Conservation (phyloP, 371 early-diverging fungal genomes). For the Lichtheimia ornata region DNA sequence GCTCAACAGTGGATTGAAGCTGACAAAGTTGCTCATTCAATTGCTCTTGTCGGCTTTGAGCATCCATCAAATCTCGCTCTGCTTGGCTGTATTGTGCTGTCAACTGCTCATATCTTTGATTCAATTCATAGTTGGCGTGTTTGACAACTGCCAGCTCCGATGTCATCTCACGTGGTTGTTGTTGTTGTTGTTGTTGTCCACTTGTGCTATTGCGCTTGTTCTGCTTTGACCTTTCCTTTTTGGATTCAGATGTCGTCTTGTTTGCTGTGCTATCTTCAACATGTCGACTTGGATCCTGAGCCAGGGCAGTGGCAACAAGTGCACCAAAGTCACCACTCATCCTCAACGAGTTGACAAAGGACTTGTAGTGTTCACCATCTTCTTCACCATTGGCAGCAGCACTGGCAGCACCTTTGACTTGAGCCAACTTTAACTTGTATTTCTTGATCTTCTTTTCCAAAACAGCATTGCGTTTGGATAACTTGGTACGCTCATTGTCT, state of each 20-base stretch:
- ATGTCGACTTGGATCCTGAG: neutral
- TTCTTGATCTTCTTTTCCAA: slow-evolving; percentile 41
- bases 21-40: slow-evolving; percentile 19
- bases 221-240: neutral
- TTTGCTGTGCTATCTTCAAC: neutral
- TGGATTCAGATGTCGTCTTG: neutral
- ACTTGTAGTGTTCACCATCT: slow-evolving; percentile 21
- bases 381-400: slow-evolving; percentile 7
- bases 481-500: slow-evolving; percentile 32
- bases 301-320: slow-evolving; percentile 40
- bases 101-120: slow-evolving; percentile 44
- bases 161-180: slow-evolving; percentile 20
- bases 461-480: slow-evolving; percentile 30
- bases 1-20: slow-evolving; percentile 13
- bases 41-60: slow-evolving; percentile 16
- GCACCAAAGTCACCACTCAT: slow-evolving; percentile 49
- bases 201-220: slow-evolving; percentile 6
- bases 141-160: slow-evolving; percentile 41
- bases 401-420: neutral
- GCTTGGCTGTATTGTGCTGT: slow-evolving; percentile 39
- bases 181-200: neutral
- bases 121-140: slow-evolving; percentile 40
- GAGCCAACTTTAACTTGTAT: slow-evolving; percentile 37
- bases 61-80: slow-evolving; percentile 21
- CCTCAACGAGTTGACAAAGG: slow-evolving; percentile 42